Base-by-base conservation (phyloP, 75 land plant genomes). In the Sequoia sempervirens region DNA sequence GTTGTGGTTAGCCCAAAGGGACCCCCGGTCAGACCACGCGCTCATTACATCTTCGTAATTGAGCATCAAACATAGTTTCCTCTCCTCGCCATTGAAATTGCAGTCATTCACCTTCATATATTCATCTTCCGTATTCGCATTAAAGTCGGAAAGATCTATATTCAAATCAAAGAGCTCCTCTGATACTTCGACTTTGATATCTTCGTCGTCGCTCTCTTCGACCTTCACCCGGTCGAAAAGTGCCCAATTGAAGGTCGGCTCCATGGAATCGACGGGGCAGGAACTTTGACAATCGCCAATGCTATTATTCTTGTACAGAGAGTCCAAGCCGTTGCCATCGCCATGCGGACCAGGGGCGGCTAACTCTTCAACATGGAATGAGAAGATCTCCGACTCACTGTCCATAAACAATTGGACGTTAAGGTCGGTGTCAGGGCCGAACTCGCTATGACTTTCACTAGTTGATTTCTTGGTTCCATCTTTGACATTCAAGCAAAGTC, bases 21-120 rank as follows among this genome's bases (percentile, higher is more conserved):
- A 82, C 12, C 88, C 85, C 10, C 90, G 47, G 68, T 80, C 84
- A 41, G 88, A 89, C 90, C 90, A 89, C 0, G 90, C 87, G 74
- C 83, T 84, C 34, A 89, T 15, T 1, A 89, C 90, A 6, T 86
- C 88, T 43, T 89, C 79, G 61, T 86, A 86, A 58, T 89, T 86
- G 45, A 89, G 70, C 15, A 53, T 85, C 78, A 87, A 28, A n/a
- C 84, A 82, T 0, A 82, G 28, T 41, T 23, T 87, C 18, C 32
- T 82, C n/a, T 85, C 53, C 20, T 85, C 88, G 0, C 79, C 82
- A 79, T 82, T 56, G 43, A 80, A 83, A 54, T 84, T 40, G 14
- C 82, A 4, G 23, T 74, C 23, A 2, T 87, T 82, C 26, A 32
- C 47, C 83, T 84, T 81, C 50, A 58, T 23, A 2, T 56, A 41